Conservation (phyloP, 495 filamentous ascomycete genomes). For the Rostrohypoxylon terebratum region DNA sequence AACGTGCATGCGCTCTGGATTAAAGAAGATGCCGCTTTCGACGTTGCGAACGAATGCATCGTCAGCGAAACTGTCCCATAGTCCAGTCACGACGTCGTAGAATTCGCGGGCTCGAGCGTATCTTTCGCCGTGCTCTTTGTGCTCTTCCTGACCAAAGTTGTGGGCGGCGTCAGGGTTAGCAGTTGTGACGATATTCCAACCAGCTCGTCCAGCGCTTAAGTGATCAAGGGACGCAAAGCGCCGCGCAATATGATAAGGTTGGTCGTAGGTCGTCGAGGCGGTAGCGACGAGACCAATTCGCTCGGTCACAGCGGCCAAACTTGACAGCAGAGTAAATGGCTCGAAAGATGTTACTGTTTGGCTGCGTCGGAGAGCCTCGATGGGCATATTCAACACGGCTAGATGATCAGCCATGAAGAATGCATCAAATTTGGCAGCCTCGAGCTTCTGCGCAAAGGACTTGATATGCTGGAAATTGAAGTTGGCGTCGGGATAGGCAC, state of each 20-base stretch:
- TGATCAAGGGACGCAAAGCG: constrained; percentile 72
- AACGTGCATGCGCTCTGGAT: constrained; percentile 62
- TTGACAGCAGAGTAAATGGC: constrained; percentile 62
- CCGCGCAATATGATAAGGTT: constrained; percentile 68
- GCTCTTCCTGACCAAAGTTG: constrained; percentile 65
- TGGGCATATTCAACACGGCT: constrained; percentile 68
- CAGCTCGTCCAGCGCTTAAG: constrained; percentile 67
- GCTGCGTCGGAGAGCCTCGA: constrained; percentile 67
- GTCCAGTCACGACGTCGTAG: constrained; percentile 64
- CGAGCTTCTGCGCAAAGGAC: constrained; percentile 66
- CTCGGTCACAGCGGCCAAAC: constrained; percentile 64
- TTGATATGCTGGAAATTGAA: constrained; percentile 68
- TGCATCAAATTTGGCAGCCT: constrained; percentile 70
- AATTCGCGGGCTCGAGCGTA: constrained; percentile 71
- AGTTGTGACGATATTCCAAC: constrained; percentile 74
- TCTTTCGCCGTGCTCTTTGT: constrained; percentile 68
- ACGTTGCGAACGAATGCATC: constrained; percentile 64
- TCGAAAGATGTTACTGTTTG: constrained; percentile 68
- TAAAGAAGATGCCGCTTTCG: constrained; percentile 60
- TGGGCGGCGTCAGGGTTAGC: constrained; percentile 67
- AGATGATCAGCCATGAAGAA: constrained; percentile 74
- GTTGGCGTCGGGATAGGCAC: constrained; percentile 67
- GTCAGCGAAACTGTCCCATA: constrained; percentile 69
- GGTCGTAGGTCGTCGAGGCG: constrained; percentile 66
- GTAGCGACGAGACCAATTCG: constrained; percentile 64